A percentile compares a stretch with the other conserved stretches of the same genome.
These are phyloP conservation scores for Lipomyces chichibuensis DNA, from an alignment of 805 yeast species.

Conservation along the genomic window DNA sequence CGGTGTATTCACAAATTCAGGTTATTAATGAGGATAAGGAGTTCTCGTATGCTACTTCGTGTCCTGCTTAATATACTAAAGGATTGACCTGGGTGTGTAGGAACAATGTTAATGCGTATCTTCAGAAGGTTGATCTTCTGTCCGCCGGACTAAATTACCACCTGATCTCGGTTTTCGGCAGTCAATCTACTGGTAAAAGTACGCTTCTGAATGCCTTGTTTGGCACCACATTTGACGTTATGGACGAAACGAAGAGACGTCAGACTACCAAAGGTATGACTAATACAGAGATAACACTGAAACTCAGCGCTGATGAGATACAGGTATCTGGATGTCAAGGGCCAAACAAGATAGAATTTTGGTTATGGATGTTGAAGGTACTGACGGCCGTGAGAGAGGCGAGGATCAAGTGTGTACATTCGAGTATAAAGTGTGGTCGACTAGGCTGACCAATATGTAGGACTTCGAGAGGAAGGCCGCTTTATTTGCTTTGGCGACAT, in stretches of 20 bases:
- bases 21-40: conserved; percentile 57
- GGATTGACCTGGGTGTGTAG: background rate
- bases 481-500: conserved; percentile 86
- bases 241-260: conserved; percentile 83
- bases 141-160: conserved; percentile 75
- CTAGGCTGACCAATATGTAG: conserved; percentile 7
- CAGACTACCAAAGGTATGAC: conserved; percentile 84
- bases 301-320: background rate
- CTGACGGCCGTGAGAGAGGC: conserved; percentile 97
- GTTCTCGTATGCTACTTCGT: conserved; percentile 46
- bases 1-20: conserved; percentile 45
- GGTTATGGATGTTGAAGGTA: conserved; percentile 97
- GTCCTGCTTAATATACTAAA: background rate
- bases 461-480: conserved; percentile 98
- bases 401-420: conserved; percentile 68
- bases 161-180: conserved; percentile 93
- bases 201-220: conserved; percentile 85
- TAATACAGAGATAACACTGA: background rate
- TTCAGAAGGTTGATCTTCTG: conserved; percentile 44
- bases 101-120: conserved; percentile 40
- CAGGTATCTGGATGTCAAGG: conserved; percentile 38
- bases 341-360: conserved; percentile 52
- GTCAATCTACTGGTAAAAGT: conserved; percentile 95
- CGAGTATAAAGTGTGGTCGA: too few species aligned
- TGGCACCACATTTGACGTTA: conserved; percentile 86